These are phyloP conservation scores for Prunus mume DNA, from an alignment of 306 rosid species.

Conservation along the genomic window DNA sequence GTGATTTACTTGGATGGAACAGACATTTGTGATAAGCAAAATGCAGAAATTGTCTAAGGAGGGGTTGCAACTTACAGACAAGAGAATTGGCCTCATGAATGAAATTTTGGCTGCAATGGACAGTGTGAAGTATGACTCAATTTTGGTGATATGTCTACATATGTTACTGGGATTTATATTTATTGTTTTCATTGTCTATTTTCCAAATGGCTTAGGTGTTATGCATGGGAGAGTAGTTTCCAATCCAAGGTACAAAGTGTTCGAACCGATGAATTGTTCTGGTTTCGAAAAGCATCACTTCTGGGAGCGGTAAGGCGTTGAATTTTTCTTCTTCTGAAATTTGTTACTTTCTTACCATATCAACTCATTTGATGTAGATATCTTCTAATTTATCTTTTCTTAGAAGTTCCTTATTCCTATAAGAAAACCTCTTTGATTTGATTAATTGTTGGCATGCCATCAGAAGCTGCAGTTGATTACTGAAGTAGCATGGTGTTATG, in stretches of 20 bases:
- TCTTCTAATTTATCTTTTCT: not conserved
- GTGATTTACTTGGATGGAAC: slow-evolving; percentile 30
- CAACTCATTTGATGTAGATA: slow-evolving; percentile 1
- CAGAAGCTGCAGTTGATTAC: not conserved
- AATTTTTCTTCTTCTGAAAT: slow-evolving; percentile 6
- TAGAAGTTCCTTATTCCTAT: not conserved
- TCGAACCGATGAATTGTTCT: slow-evolving; percentile 74
- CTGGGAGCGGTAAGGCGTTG: slow-evolving; percentile 74
- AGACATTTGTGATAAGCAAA: slow-evolving; percentile 80
- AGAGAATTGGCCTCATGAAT: slow-evolving; percentile 97
- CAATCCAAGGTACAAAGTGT: slow-evolving; percentile 64
- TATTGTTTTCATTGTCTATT: slow-evolving; percentile 23
- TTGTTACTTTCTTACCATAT: slow-evolving; percentile 3
- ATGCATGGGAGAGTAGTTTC: slow-evolving; percentile 99
- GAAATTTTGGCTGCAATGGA: slow-evolving; percentile 98
- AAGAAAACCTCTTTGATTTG: not conserved
- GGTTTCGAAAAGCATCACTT: slow-evolving; percentile 80
- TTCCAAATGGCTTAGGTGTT: slow-evolving; percentile 63
- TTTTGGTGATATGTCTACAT: not conserved
- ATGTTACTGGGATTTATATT: slow-evolving; percentile 21
- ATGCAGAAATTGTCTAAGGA: slow-evolving; percentile 80
- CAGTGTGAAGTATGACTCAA: slow-evolving; percentile 73
- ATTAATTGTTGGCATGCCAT: not conserved
- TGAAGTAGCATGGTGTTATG: not conserved
- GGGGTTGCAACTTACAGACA: slow-evolving; percentile 92